Evolutionary conservation across 2,329 filamentous ascomycete genomes (phyloP), one percentile per base, ranked within the genome.

Genomic region (Pyrenophora seminiperda): DNA sequence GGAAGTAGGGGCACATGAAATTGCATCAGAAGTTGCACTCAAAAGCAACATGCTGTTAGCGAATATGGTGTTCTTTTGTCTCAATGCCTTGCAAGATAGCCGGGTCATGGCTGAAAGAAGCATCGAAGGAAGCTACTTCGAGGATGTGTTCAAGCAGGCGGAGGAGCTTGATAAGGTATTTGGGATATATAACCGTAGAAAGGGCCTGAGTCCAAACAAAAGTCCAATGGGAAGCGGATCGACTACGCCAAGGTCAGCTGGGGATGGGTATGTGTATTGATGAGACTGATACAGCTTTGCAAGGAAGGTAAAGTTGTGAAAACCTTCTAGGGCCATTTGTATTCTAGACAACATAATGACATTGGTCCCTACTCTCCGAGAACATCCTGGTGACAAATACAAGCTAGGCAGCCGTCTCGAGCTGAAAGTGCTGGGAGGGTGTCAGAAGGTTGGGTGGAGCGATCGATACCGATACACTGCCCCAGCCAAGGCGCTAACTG

Each of bases 21-120:
- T 68, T 11, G 64, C 63, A 13, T 56, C 62, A 1, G 59, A 62
- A 47, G 64, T 66, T 2, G 63, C 65, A 10, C 24, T 36, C 11
- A 58, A 41, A 24, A 59, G 47, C 6, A 66, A 65, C 33, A 41
- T 56, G 3, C 37, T 59, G 4, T 7, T 66, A 7, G 63, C 60
- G 0, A 65, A 66, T 18, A 65, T 67, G 30, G 64, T 65, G 11
- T 61, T 59, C 19, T 59, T 54, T 22, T 66, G 62, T 36, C 46
- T 66, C 10, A 54, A 47, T 7, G 59, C 49, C 10, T 37, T 68
- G 33, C 54, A 59, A 41, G 59, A 63, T 17, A 47, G 41, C 10
- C 49, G 58, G 11, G 38, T 33, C 30, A 59, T 61, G 59, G 36
- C 45, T 7, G 56, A 62, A 11, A 59, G 49, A 38, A 49, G 48